phyloP scores from a whole-genome alignment of 129 eudicot species.

The Centella asiatica region DNA sequence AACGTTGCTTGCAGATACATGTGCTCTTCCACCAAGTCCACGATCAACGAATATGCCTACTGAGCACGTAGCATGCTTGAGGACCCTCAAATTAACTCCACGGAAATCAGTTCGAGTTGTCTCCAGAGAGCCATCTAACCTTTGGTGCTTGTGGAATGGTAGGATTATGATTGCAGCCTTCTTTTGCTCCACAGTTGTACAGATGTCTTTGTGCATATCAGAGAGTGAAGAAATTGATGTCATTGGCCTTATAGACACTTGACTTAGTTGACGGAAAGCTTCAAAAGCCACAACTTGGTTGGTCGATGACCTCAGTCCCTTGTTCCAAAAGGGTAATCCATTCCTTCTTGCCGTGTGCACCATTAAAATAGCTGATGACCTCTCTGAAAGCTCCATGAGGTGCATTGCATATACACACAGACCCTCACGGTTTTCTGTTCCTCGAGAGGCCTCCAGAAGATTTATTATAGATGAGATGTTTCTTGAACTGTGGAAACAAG shows the following conservation, averaged over 20 bases:
- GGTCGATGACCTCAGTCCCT: conserved; percentile 19
- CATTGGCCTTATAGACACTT: conserved; percentile 61
- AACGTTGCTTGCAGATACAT: conserved; percentile 64
- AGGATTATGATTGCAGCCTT: conserved; percentile 54
- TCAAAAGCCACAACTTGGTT: conserved; percentile 80
- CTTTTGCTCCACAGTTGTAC: conserved; percentile 57
- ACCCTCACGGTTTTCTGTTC: conserved; percentile 50
- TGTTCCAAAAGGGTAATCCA: conserved; percentile 85
- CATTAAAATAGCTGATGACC: conserved; percentile 88
- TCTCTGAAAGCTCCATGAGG: conserved; percentile 86
- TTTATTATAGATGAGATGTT: conserved; percentile 58
- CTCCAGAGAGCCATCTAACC: conserved; percentile 69
- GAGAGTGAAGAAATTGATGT: conserved; percentile 70
- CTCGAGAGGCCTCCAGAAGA: conserved; percentile 66
- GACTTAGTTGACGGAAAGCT: conserved; percentile 65
- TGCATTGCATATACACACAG: conserved; percentile 87
- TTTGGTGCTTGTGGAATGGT: conserved; percentile 76
- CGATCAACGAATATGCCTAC: conserved; percentile 72
- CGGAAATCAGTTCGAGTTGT: conserved; percentile 62
- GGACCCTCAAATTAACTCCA: conserved; percentile 50
- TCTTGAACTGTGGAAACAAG: conserved; percentile 61
- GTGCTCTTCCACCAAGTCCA: conserved; percentile 66
- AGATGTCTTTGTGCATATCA: conserved; percentile 77
- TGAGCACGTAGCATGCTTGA: conserved; percentile 69
- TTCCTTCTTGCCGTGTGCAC: conserved; percentile 80